Base-by-base conservation (phyloP, 164 flowering plant species). In the Piper longum region DNA sequence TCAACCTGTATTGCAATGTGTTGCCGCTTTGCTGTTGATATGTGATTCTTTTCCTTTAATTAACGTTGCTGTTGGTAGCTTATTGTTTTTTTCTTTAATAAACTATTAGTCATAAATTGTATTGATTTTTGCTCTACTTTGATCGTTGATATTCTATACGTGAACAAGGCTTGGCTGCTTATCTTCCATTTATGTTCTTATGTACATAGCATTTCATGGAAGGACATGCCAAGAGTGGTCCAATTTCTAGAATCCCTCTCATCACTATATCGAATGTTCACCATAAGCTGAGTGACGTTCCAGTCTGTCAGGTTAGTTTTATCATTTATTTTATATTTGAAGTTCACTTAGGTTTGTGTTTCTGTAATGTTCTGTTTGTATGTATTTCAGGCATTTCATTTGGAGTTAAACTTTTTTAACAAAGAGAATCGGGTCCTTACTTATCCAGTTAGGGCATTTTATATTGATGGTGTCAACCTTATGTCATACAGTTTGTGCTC, bases 361-460 rank as follows among this genome's bases (percentile, higher is more conserved):
- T 73, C 13, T 26, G 44, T 59, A 45, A 40, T 12, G 7, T 66
- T 57, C 54, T 66, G 14, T 42, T 60, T 17, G 11, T 41, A 60
- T 59, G 62, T 41, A 26, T 72, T 66, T 68, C 92, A 95, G 99
- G 96, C 99, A 69, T 78, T 82, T 72, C 97, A 91, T 75, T 72
- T 89, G 85, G 99, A 95, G 87, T 82, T 95, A 60, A 91, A 91
- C 80, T 91, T 90, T 79, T 95, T 95, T 78, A 95, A 81, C 71
- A 91, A 81, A 77, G 87, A 77, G 76, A 90, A 85, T 66, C 74
- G 97, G 59, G 89, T 95, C 71, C 93, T 95, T 74, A 96, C 88
- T 71, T 95, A 95, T 83, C 97, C 99, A 60, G 91, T 81, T 55
- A 78, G 99, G 71, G 95, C 90, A 43, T 91, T 95, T 69, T 91